Conservation (phyloP, 345 rosid genomes). For the Leavenworthia alabamica region DNA sequence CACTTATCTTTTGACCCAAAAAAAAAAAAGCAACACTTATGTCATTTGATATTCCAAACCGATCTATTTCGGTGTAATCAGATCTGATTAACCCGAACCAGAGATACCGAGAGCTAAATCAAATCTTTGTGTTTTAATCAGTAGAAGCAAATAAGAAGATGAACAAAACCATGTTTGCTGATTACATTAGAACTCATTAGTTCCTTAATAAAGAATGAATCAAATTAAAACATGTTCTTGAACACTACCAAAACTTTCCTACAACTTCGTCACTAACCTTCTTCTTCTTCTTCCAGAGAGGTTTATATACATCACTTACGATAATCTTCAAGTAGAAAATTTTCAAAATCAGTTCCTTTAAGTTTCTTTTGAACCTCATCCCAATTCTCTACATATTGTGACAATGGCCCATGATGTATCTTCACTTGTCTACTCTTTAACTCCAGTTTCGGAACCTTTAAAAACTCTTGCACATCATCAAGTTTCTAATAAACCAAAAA, state of each 20-base stretch:
- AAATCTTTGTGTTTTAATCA: not conserved
- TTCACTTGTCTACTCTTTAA: constrained; percentile 87
- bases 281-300: constrained; percentile 23
- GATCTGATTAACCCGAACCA: too few relatives aligned
- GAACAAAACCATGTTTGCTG: constrained; percentile 12
- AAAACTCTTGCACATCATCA: constrained; percentile 68
- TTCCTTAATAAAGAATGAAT: constrained; percentile 27
- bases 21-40: too few relatives aligned
- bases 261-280: constrained; percentile 22
- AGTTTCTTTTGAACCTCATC: constrained; percentile 56
- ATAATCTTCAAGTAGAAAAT: constrained; percentile 47
- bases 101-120: too few relatives aligned
- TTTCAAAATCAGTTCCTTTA: constrained; percentile 58
- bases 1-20: too few relatives aligned
- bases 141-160: constrained; percentile 18
- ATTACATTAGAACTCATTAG: constrained; percentile 17
- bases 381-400: constrained; percentile 70
- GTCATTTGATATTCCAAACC: too few relatives aligned
- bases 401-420: constrained; percentile 78
- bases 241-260: constrained; percentile 34
- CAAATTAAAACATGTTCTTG: constrained; percentile 20
- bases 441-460: constrained; percentile 63
- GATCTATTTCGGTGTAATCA: too few relatives aligned
- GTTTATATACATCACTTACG: constrained; percentile 36
- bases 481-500: constrained; percentile 43